phyloP scores from a whole-genome alignment of 1,139 yeast species.

The Pneumocystis canis region DNA sequence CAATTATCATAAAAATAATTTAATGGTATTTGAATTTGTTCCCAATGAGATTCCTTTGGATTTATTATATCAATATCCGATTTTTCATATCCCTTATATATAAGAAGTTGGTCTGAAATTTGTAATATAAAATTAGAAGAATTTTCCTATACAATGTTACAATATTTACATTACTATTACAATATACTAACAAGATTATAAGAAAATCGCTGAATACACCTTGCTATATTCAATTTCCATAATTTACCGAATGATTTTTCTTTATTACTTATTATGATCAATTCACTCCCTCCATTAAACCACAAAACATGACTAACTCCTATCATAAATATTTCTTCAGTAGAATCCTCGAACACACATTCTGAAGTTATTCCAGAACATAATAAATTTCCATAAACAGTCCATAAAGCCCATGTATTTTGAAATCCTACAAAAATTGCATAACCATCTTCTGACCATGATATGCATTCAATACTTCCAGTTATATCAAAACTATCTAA shows the following conservation, averaged over 20 bases:
- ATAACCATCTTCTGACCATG: constrained; percentile 27
- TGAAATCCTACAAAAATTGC: constrained; percentile 26
- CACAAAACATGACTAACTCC: constrained; percentile 23
- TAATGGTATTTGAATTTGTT: constrained; percentile 27
- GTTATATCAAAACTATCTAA: constrained; percentile 22
- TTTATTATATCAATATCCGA: constrained; percentile 27
- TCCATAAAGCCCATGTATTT: constrained; percentile 27
- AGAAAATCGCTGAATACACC: constrained; percentile 24
- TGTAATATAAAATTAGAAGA: constrained; percentile 24
- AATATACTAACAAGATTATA: constrained; percentile 16
- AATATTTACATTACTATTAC: background rate
- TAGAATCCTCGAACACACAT: constrained; percentile 2
- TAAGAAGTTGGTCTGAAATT: constrained; percentile 25
- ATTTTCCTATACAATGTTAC: constrained; percentile 12
- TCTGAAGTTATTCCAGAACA: constrained; percentile 18
- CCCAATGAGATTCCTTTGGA: constrained; percentile 29
- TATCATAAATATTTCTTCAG: constrained; percentile 20
- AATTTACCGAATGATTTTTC: constrained; percentile 13
- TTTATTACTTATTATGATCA: constrained; percentile 3
- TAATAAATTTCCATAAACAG: constrained; percentile 26
- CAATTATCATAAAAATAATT: constrained; percentile 29
- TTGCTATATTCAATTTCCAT: constrained; percentile 20
- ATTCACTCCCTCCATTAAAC: constrained; percentile 23
- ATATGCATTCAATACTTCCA: constrained; percentile 20
- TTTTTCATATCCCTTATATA: constrained; percentile 29